Base-by-base conservation (phyloP, 352 stramenopile species). In the Pythium oligandrum region DNA sequence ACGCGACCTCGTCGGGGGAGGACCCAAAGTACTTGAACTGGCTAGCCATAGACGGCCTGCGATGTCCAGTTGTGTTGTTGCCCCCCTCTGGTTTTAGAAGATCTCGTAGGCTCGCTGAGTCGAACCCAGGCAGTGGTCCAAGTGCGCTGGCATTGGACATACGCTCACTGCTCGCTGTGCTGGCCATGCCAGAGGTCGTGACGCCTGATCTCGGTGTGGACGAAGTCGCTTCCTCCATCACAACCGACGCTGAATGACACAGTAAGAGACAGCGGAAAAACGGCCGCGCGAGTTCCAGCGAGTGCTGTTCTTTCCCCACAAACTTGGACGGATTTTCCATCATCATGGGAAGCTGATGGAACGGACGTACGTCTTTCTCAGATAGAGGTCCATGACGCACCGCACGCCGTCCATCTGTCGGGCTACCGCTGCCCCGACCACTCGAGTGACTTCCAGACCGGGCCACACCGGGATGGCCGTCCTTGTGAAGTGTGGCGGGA, bases 251-350 rank as follows among this genome's bases (percentile, higher is more conserved):
- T 0, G 81, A 93, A 58, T 95, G 85, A 42, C 85, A 95, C 7
- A 95, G 67, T 17, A 93, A 51, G 2, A 95, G 31, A 54, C 81
- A 92, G 0, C 85, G 75, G 44, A 95, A 95, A 43, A 95, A 95
- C 8, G 78, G 78, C 1, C 74, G 68, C 11, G 76, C 78, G 3
- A 91, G 48, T 35, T 86, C 76, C 1, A 89, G 63, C 6, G 72
- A 75, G 39, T 79, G 63, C 33, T 75, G 51, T 38, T 91, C 78
- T 53, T 83, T 78, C 1, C 51, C 68, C 3, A 64, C 63, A 40
- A 71, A 84, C 4, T 75, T 67, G 4, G 61, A 58, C 10, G 81
- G 64, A 34, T 83, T 84, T 39, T 84, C 62, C 39, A 91, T 67
- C 61, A 88, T 85, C 46, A 81, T 86, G n/a, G 70, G 63, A 43